Conservation (phyloP, 2,329 filamentous ascomycete species). For the Colletotrichum lini region DNA sequence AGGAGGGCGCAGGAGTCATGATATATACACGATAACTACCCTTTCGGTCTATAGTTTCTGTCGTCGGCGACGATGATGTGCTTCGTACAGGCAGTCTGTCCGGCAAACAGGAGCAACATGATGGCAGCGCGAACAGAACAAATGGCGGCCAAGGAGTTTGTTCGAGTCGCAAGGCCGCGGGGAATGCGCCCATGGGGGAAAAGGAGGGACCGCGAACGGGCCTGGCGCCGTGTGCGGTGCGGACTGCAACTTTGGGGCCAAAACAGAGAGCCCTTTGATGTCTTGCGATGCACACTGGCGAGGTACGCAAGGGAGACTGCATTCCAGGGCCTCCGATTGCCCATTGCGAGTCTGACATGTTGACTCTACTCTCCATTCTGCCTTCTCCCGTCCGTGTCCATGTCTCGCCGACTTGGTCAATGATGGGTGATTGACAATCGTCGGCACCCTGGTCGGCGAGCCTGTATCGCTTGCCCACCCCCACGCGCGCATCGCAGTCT, state of each 20-base stretch:
- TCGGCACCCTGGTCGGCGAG: slow-evolving; percentile 9
- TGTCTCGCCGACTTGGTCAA: slow-evolving; percentile 5
- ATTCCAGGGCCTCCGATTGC: slow-evolving; percentile 24
- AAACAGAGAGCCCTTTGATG: background rate
- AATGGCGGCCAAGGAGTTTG: background rate
- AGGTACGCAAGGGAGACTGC: slow-evolving; percentile 32
- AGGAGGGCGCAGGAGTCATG: slow-evolving; percentile 35
- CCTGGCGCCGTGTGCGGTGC: slow-evolving; percentile 26
- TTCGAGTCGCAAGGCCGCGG: slow-evolving; percentile 22
- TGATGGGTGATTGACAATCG: background rate
- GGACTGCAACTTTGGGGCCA: slow-evolving; percentile 1
- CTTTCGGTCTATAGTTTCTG: background rate
- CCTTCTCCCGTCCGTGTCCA: background rate
- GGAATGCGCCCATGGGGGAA: slow-evolving; percentile 1
- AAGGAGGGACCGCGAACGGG: slow-evolving; percentile 26
- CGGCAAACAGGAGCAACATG: slow-evolving; percentile 13
- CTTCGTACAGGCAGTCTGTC: background rate
- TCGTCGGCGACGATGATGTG: background rate
- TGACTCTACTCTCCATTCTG: background rate
- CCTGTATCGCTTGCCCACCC: slow-evolving; percentile 21
- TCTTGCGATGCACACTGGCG: background rate
- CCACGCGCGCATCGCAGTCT: slow-evolving; percentile 22
- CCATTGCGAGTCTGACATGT: background rate
- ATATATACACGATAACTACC: slow-evolving; percentile 16
- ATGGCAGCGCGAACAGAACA: slow-evolving; percentile 32